Percentiles rank a stretch among this genome's conserved stretches.
phyloP scores from a whole-genome alignment of 2,329 filamentous ascomycete species.

The Colletotrichum spinosum region DNA sequence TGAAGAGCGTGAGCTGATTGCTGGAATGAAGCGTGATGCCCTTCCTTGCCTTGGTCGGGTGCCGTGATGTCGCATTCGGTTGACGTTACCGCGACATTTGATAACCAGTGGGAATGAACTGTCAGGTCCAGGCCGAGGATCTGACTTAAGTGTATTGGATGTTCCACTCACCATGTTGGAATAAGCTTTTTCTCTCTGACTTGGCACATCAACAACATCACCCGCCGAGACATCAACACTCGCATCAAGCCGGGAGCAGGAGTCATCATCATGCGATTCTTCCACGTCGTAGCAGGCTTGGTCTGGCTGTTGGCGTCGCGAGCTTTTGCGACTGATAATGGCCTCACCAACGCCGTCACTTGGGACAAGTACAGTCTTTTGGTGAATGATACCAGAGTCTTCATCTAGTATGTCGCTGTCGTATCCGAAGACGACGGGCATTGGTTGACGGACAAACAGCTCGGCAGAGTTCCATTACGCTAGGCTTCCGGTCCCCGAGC shows the following conservation, averaged over 20 bases:
- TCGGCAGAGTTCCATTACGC: conserved; percentile 77
- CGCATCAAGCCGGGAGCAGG: not conserved
- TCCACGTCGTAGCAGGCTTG: conserved; percentile 9
- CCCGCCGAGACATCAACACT: conserved; percentile 13
- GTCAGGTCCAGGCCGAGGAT: too few species aligned
- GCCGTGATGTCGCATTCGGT: conserved; percentile 22
- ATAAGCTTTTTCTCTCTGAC: not conserved
- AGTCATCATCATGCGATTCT: conserved; percentile 13
- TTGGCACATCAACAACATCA: not conserved
- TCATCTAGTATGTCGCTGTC: conserved; percentile 16
- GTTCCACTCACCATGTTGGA: too few species aligned
- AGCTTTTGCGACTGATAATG: conserved; percentile 51
- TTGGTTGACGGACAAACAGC: conserved; percentile 75
- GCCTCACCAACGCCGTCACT: conserved; percentile 63
- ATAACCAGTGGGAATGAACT: too few species aligned
- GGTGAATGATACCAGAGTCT: conserved; percentile 64
- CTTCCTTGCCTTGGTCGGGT: not conserved
- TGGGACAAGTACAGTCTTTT: conserved; percentile 81
- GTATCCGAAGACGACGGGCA: conserved; percentile 56
- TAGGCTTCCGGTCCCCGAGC: conserved; percentile 56
- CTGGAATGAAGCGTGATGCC: conserved; percentile 16
- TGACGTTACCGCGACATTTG: conserved; percentile 16
- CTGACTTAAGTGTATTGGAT: too few species aligned
- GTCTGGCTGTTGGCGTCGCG: conserved; percentile 37
- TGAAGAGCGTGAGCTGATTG: conserved; percentile 19